Percentiles rank a stretch among this genome's conserved stretches.
Conservation (phyloP, 805 yeast species). For the Wickerhamiella dianesei region DNA sequence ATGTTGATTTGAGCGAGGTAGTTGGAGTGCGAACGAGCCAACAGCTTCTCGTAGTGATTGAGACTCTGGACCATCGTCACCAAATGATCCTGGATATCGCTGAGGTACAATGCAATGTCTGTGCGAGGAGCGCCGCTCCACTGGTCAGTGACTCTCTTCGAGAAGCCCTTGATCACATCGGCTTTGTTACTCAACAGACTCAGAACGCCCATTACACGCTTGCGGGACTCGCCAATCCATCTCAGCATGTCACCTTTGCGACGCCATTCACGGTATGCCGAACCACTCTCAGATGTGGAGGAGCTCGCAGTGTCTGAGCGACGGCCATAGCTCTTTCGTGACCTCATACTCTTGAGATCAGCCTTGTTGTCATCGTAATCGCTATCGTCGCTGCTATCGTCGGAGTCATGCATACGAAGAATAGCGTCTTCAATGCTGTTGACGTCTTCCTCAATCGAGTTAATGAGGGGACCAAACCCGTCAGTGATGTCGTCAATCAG, state of each 20-base stretch:
- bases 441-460: constrained; percentile 86
- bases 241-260: constrained; percentile 90
- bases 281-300: constrained; percentile 22
- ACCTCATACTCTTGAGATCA: constrained; percentile 9
- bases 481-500: constrained; percentile 93
- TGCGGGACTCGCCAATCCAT: constrained; percentile 89
- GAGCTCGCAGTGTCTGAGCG: constrained; percentile 19
- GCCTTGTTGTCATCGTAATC: constrained; percentile 30
- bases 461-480: constrained; percentile 94
- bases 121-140: constrained; percentile 67
- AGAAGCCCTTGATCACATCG: constrained; percentile 92
- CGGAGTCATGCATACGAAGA: constrained; percentile 67
- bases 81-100: constrained; percentile 95
- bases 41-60: constrained; percentile 84
- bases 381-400: constrained; percentile 31
- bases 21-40: constrained; percentile 91
- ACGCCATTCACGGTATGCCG: constrained; percentile 59
- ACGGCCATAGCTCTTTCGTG: neutral
- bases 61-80: constrained; percentile 93
- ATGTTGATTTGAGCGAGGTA: constrained; percentile 93
- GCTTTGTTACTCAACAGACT: constrained; percentile 84
- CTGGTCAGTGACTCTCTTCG: constrained; percentile 77
- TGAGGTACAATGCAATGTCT: constrained; percentile 87
- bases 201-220: constrained; percentile 80
- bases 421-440: constrained; percentile 90